Evolutionary conservation across 306 rosid genomes (phyloP), one percentile per base, ranked within the genome.

Genomic region (Gastrolobium bilobum): DNA sequence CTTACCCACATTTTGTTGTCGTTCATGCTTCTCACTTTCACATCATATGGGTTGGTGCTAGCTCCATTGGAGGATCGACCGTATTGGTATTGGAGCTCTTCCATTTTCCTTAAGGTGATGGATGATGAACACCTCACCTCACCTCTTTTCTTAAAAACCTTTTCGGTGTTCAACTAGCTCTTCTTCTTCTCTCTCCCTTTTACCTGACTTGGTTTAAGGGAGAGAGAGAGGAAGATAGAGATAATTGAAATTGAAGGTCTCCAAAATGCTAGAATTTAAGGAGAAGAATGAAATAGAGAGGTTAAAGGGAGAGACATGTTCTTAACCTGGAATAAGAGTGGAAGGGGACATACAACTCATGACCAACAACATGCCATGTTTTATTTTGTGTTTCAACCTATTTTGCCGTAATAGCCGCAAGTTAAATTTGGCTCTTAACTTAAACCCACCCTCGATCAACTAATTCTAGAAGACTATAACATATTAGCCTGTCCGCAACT

Each of bases 101-200:
- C 87, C 89, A 84, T 82, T 51, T 50, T n/a, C 67, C 3, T 59
- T 20, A 9, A 15, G 34, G 15, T n/a, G n/a, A 6, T 2, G 51
- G 13, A n/a, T 37, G 3, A 31, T 6, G 4, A n/a, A n/a, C n/a
- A n/a, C n/a, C n/a, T n/a, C n/a, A n/a, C 13, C 3, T 14, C 26
- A 0, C 5, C 14, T 5, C 7, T 39, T 0, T 6, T 34, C 10
- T 2, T 1, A 2, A 3, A 5, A 10, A 26, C 0, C 14, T n/a
- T 1, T 46, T 13, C 0, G 7, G 8, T 7, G 44, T 43, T 63
- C 31, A 75, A 59, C 66, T 43, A 10, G 31, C 70, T 29, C 30
- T 60, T 20, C 15, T 1, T 57, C 35, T 20, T 62, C 81, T 51
- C 78, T 37, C 40, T 42, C 5, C 7, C 61, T 15, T 38, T 15